phyloP scores from a whole-genome alignment of 331 rosid species.

The Malus hybrid region DNA sequence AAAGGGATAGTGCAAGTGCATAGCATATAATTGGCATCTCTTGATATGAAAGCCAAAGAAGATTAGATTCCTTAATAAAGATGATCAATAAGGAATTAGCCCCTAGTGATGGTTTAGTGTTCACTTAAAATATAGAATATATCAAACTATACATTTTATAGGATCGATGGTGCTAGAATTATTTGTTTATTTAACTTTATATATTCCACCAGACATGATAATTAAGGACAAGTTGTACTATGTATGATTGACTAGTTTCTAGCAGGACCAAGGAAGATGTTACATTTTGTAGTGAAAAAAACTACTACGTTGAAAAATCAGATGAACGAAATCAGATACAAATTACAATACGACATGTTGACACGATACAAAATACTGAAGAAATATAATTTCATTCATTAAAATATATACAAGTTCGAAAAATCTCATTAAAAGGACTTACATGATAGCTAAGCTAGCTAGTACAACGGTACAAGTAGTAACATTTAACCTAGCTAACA shows the following conservation, averaged over 20 bases:
- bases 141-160: not conserved
- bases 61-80: conserved; percentile 20
- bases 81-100: not conserved
- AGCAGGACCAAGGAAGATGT: not conserved
- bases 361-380: too few species aligned
- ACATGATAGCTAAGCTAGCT: not conserved
- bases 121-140: not conserved
- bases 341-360: too few species aligned
- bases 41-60: conserved; percentile 12
- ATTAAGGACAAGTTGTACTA: not conserved
- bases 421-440: too few species aligned
- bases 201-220: conserved; percentile 12
- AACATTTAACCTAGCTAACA: not conserved
- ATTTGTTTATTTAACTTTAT: not conserved
- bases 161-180: too few species aligned
- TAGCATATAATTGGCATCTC: conserved; percentile 8
- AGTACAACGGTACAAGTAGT: not conserved
- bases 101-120: not conserved
- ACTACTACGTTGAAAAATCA: too few species aligned
- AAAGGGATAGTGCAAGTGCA: not conserved
- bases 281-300: not conserved
- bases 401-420: not conserved
- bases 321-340: too few species aligned
- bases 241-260: not conserved
- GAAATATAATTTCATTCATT: too few species aligned